Evolutionary conservation across 345 rosid genomes (phyloP).

Genomic region (Adansonia digitata): DNA sequence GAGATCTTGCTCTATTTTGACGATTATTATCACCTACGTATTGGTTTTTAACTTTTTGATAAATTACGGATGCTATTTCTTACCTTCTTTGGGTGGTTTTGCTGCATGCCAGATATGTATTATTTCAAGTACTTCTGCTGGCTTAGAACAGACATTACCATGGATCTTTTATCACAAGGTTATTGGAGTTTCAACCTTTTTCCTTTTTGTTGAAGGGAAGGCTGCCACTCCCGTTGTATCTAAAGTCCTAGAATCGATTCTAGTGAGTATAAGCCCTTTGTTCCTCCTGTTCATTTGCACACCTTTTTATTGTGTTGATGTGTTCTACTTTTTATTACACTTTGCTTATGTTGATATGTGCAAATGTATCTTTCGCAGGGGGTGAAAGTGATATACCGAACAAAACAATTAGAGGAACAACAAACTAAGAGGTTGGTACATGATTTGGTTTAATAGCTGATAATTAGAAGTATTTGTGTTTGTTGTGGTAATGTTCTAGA

Average conservation of each 20-base stretch:
- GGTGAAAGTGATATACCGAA: conserved; percentile 68
- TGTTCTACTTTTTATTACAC: conserved; percentile 13
- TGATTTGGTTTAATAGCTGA: background rate
- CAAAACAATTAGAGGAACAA: conserved; percentile 75
- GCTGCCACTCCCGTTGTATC: conserved; percentile 71
- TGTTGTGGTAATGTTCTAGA: background rate
- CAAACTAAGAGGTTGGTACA: conserved; percentile 68
- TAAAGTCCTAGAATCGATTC: conserved; percentile 62
- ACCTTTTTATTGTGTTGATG: background rate
- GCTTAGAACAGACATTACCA: conserved; percentile 78
- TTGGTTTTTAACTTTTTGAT: background rate
- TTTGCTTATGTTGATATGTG: conserved; percentile 9
- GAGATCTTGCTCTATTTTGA: background rate
- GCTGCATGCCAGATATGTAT: conserved; percentile 56
- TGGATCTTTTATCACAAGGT: conserved; percentile 91
- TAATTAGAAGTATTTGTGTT: background rate
- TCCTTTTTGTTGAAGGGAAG: conserved; percentile 86
- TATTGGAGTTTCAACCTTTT: conserved; percentile 75
- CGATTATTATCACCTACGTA: background rate
- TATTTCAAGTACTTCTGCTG: conserved; percentile 88
- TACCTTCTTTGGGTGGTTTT: background rate
- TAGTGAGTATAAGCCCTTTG: conserved; percentile 27
- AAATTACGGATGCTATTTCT: background rate
- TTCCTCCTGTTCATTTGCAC: background rate
- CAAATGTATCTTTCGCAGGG: conserved; percentile 40